Evolutionary conservation across 2,329 filamentous ascomycete genomes (phyloP), one percentile per base, ranked within the genome.

Genomic region (Metarhizium robertsii): DNA sequence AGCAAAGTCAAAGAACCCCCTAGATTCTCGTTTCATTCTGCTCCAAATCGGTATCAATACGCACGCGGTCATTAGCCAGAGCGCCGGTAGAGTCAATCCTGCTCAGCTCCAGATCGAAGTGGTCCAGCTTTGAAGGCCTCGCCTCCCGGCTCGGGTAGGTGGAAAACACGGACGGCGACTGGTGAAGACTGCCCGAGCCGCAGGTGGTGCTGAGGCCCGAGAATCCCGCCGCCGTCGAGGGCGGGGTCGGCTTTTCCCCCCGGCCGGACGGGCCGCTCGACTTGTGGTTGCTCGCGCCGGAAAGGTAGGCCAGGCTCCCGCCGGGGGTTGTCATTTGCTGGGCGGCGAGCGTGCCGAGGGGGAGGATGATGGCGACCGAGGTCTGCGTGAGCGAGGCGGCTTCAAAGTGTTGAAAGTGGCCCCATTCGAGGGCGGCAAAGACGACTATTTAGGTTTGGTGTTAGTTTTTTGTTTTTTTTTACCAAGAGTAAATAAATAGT

Each of bases 311-410:
- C 25, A 61, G 56, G 54, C 58, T 66, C 52, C 55, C 51, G 8
- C 62, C 63, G 48, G 60, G 61, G 20, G 70, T 25, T 25, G 20
- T 66, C 47, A 78, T 65, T 42, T 75, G 74, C 61, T 79, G 76
- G 7, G 79, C 79, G 14, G 77, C 69, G 34, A 82, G 71, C 4
- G 75, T 75, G 55, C 77, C 79, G 1, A 81, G 70, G 0, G 79
- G 78, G 0, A 83, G 71, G 43, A 81, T 72, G 52, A 80, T 64
- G 58, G 75, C 70, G 46, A 81, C 76, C 0, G 77, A 74, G 0
- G 78, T 79, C 46, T 73, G 66, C 0, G 75, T 74, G 42, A 80
- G 66, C 2, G 79, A 79, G 25, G 70, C 77, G 18, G 76, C 64
- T 58, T 81, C 78, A 59, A 82, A 79, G 55, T 71, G 70, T 4